phyloP scores from a whole-genome alignment of 495 filamentous ascomycete genomes.

The Elaphomyces granulatus region DNA sequence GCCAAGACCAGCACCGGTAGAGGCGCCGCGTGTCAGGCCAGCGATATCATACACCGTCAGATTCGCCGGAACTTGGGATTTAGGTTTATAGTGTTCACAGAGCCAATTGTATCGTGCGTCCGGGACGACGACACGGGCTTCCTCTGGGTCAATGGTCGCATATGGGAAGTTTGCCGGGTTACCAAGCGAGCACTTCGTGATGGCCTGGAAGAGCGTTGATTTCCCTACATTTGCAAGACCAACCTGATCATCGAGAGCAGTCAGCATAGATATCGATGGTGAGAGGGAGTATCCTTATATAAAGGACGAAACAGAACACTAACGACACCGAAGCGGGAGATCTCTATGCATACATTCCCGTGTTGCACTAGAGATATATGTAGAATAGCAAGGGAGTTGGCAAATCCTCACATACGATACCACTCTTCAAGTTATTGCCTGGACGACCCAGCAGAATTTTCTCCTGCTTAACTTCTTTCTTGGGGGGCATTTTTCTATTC shows the following conservation, averaged over 20 bases:
- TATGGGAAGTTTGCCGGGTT: conserved; percentile 99
- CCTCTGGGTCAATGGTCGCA: conserved; percentile 97
- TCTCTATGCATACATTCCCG: neutral
- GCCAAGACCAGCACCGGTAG: conserved; percentile 92
- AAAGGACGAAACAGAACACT: neutral
- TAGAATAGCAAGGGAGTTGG: conserved; percentile 5
- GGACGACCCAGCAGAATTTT: conserved; percentile 69
- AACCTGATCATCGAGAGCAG: conserved; percentile 44
- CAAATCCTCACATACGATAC: conserved; percentile 74
- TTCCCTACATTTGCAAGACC: conserved; percentile 99
- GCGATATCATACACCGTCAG: conserved; percentile 99
- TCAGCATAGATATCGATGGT: neutral
- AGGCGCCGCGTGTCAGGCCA: conserved; percentile 89
- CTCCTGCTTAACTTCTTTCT: conserved; percentile 40
- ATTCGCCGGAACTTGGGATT: conserved; percentile 89
- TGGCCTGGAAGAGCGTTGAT: conserved; percentile 98
- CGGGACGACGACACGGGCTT: conserved; percentile 93
- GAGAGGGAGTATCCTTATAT: too few species aligned
- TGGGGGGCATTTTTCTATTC: conserved; percentile 38
- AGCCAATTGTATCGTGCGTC: conserved; percentile 96
- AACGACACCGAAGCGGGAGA: too few species aligned
- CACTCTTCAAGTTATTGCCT: conserved; percentile 97
- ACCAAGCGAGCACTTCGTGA: conserved; percentile 93
- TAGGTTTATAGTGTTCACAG: conserved; percentile 89
- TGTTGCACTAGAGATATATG: neutral